Conservation (phyloP, 192 early-diverging fungal genomes). For the Coemansia sp. region DNA sequence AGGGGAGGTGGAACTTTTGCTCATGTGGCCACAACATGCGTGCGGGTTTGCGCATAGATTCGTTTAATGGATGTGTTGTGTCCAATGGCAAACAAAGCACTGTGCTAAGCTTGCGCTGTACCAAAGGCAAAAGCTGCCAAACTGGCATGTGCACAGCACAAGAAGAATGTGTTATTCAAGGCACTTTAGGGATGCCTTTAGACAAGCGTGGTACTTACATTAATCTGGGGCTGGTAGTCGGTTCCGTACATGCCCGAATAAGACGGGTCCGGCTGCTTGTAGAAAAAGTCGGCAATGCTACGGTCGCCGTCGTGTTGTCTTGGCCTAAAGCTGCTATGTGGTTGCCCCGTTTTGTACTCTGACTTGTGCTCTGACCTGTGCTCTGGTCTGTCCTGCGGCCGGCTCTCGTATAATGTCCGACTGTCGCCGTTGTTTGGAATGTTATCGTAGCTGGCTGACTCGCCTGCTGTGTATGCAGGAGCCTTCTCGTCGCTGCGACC, state of each 20-base stretch:
- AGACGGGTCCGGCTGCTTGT: constrained; percentile 37
- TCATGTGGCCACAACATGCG: constrained; percentile 5
- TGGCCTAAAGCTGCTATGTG: background rate
- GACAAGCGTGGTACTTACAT: constrained; percentile 22
- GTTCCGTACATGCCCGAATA: constrained; percentile 37
- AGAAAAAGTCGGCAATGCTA: constrained; percentile 36
- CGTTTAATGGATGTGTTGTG: background rate
- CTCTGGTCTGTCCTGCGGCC: background rate
- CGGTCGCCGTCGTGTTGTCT: constrained; percentile 4
- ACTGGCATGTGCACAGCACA: background rate
- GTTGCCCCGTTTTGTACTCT: background rate
- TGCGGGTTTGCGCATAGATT: background rate
- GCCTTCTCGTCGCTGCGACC: constrained; percentile 13
- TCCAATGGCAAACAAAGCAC: background rate
- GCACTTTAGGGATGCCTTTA: background rate
- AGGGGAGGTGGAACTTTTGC: background rate
- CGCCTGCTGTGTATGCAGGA: constrained; percentile 8
- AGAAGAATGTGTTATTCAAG: background rate
- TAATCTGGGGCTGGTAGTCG: constrained; percentile 45
- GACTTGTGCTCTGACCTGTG: background rate
- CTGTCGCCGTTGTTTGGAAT: constrained; percentile 5
- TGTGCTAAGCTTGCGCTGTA: background rate
- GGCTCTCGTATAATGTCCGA: constrained; percentile 12
- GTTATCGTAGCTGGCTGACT: constrained; percentile 27
- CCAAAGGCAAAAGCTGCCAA: background rate